Conservation (phyloP, 352 stramenopile species). For the Globisporangium emineosum region DNA sequence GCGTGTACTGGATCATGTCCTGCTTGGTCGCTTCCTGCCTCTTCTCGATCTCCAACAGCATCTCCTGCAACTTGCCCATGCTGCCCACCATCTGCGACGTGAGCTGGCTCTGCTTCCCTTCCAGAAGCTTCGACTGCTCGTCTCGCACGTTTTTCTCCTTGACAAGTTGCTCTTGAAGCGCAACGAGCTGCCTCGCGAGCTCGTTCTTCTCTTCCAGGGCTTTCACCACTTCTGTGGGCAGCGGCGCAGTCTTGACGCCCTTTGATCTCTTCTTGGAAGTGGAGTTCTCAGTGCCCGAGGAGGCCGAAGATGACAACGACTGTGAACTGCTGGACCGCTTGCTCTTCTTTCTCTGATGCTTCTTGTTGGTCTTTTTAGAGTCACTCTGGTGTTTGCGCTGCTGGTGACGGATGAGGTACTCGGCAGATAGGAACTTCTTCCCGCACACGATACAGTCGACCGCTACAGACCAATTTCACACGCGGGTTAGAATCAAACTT, state of each 20-base stretch:
- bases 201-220: conserved; percentile 56
- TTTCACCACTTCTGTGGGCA: conserved; percentile 41
- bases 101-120: conserved; percentile 54
- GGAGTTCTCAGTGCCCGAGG: neutral
- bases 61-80: conserved; percentile 57
- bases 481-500: neutral
- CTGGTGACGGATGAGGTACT: conserved; percentile 75
- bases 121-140: conserved; percentile 36
- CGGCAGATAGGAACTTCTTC: conserved; percentile 71
- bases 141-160: conserved; percentile 47
- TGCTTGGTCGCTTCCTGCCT: conserved; percentile 60
- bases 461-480: conserved; percentile 18
- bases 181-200: conserved; percentile 49
- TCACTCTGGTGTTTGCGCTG: conserved; percentile 45
- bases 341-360: conserved; percentile 14
- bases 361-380: conserved; percentile 20
- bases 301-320: conserved; percentile 11
- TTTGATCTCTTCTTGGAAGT: neutral
- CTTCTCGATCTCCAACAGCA: conserved; percentile 59
- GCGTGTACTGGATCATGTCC: conserved; percentile 63
- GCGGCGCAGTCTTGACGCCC: conserved; percentile 6
- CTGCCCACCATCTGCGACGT: conserved; percentile 45
- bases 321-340: conserved; percentile 8
- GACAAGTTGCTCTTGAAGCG: conserved; percentile 53
- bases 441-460: conserved; percentile 62